Conservation (phyloP, 2,329 filamentous ascomycete genomes). For the Drechslerella dactyloides region DNA sequence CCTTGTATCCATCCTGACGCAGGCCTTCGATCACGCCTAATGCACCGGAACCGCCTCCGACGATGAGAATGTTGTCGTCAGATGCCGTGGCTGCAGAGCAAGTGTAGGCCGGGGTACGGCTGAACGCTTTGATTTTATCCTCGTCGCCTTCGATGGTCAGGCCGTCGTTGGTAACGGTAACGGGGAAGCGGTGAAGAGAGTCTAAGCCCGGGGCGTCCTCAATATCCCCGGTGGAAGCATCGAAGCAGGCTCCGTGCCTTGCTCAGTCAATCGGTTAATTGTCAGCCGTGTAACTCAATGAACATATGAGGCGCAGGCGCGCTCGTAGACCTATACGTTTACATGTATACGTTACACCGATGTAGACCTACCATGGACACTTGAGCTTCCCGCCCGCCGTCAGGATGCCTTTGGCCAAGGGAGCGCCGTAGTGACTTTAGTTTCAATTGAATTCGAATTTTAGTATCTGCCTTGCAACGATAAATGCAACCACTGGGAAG, state of each 20-base stretch:
- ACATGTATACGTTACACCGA: too few relatives aligned
- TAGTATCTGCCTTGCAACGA: not conserved
- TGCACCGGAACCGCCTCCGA: constrained; percentile 84
- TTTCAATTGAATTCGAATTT: not conserved
- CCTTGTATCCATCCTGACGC: constrained; percentile 78
- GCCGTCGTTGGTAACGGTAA: constrained; percentile 78
- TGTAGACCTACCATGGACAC: constrained; percentile 87
- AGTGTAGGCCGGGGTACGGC: constrained; percentile 69
- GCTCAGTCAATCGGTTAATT: constrained; percentile 4
- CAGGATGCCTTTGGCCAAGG: constrained; percentile 82
- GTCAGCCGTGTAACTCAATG: not conserved
- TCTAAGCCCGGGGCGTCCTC: constrained; percentile 93
- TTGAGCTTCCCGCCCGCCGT: constrained; percentile 81
- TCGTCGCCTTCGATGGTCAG: constrained; percentile 86
- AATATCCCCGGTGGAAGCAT: constrained; percentile 84
- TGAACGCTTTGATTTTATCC: constrained; percentile 75
- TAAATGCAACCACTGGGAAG: too few relatives aligned
- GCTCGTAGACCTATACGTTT: not conserved
- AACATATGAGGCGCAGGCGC: constrained; percentile 60
- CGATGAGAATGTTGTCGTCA: constrained; percentile 71
- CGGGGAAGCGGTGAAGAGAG: constrained; percentile 79
- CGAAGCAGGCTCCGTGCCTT: constrained; percentile 78
- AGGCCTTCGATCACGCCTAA: constrained; percentile 82
- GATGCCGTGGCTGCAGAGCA: constrained; percentile 69
- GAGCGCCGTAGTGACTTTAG: constrained; percentile 83